Conservation (phyloP, 2,329 filamentous ascomycete species). For the Sporothrix phasma region DNA sequence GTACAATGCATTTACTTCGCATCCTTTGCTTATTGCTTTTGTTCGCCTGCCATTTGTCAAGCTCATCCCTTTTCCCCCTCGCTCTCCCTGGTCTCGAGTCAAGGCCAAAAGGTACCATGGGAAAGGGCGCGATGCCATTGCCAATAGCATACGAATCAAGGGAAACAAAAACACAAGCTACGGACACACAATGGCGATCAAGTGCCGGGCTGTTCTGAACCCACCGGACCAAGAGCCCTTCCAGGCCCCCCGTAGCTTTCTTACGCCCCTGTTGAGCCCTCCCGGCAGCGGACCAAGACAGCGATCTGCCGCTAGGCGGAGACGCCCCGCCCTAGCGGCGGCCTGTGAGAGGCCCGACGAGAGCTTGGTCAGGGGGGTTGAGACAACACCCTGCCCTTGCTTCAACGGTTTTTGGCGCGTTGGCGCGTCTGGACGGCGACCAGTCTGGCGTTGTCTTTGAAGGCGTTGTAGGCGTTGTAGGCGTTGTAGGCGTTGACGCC, state of each 20-base stretch:
- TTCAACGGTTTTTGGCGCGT: constrained; percentile 2
- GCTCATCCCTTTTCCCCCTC: not conserved
- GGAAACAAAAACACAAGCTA: not conserved
- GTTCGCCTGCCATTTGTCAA: not conserved
- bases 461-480: not conserved
- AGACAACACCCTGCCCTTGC: constrained; percentile 1
- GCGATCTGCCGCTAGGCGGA: constrained; percentile 1
- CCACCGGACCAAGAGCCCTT: not conserved
- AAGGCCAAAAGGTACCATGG: not conserved
- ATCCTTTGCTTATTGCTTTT: not conserved
- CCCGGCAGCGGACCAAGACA: not conserved
- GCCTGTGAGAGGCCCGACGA: not conserved
- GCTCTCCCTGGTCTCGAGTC: not conserved
- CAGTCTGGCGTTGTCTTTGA: not conserved
- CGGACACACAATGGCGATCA: not conserved
- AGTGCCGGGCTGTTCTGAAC: not conserved
- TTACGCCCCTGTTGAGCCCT: not conserved
- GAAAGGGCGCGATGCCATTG: not conserved
- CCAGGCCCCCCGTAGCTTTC: not conserved
- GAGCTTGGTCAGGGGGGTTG: not conserved
- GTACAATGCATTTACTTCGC: too few species aligned
- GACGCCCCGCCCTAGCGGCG: not conserved
- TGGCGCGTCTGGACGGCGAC: not conserved
- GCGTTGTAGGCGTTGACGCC: not conserved
- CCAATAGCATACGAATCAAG: not conserved